Conservation (phyloP, 257 asterid species). For the Solanum ossicruentum region DNA sequence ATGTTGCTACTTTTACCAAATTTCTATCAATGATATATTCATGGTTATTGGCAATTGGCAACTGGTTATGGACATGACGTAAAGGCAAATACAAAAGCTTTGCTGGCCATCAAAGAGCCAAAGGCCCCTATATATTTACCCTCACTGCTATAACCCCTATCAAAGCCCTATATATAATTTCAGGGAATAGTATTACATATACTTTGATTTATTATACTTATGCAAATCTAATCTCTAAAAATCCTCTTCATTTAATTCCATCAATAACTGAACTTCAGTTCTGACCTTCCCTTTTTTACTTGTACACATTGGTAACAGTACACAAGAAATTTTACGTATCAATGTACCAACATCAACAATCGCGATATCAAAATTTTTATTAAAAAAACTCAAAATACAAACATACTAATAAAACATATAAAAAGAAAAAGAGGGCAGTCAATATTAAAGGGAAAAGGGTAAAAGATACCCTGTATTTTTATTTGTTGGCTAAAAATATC, state of each 20-base stretch:
- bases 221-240: background rate
- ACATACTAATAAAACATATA: background rate
- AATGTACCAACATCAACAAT: background rate
- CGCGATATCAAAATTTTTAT: background rate
- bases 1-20: conserved; percentile 11
- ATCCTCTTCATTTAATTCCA: background rate
- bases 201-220: background rate
- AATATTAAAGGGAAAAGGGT: background rate
- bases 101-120: conserved; percentile 8
- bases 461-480: no score
- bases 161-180: background rate
- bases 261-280: background rate
- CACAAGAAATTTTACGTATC: background rate
- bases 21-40: background rate
- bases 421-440: background rate
- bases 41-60: background rate
- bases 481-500: no score
- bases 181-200: background rate
- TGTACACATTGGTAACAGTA: background rate
- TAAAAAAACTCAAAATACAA: background rate
- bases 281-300: background rate
- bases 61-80: conserved; percentile 28
- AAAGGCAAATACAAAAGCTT: conserved; percentile 22
- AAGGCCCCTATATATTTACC: background rate
- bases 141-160: background rate